Conservation (phyloP, 2,329 filamentous ascomycete species). For the Fusarium sororula region DNA sequence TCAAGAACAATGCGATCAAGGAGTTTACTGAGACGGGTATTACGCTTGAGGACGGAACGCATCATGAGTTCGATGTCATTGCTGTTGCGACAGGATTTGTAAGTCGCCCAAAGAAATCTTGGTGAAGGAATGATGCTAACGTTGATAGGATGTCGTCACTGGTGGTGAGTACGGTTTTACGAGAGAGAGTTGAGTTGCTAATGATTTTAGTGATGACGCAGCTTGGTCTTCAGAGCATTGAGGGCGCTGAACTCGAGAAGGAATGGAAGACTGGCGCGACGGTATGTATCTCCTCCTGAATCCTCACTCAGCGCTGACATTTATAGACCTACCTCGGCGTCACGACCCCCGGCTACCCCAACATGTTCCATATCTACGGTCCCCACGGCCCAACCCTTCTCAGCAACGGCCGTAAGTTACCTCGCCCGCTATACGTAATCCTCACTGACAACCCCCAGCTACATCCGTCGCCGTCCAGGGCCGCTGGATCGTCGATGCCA, state of each 20-base stretch:
- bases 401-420: slow-evolving; percentile 56
- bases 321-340: slow-evolving; percentile 54
- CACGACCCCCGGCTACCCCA: slow-evolving; percentile 56
- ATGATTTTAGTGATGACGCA: slow-evolving; percentile 52
- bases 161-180: slow-evolving; percentile 39
- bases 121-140: background rate
- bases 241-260: slow-evolving; percentile 50
- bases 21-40: slow-evolving; percentile 55
- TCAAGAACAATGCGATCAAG: slow-evolving; percentile 52
- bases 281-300: background rate
- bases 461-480: slow-evolving; percentile 64
- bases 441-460: slow-evolving; percentile 32
- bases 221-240: slow-evolving; percentile 54
- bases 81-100: slow-evolving; percentile 58
- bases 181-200: background rate
- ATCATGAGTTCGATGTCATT: slow-evolving; percentile 55
- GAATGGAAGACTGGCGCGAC: slow-evolving; percentile 53
- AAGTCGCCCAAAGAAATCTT: slow-evolving; percentile 22
- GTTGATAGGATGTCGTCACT: slow-evolving; percentile 46
- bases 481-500: slow-evolving; percentile 62
- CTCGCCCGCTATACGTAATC: fast-evolving
- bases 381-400: slow-evolving; percentile 65
- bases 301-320: background rate
- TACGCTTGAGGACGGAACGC: slow-evolving; percentile 50
- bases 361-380: slow-evolving; percentile 64